Conservation (phyloP, 495 filamentous ascomycete species). For the Aspergillus homomorphus region DNA sequence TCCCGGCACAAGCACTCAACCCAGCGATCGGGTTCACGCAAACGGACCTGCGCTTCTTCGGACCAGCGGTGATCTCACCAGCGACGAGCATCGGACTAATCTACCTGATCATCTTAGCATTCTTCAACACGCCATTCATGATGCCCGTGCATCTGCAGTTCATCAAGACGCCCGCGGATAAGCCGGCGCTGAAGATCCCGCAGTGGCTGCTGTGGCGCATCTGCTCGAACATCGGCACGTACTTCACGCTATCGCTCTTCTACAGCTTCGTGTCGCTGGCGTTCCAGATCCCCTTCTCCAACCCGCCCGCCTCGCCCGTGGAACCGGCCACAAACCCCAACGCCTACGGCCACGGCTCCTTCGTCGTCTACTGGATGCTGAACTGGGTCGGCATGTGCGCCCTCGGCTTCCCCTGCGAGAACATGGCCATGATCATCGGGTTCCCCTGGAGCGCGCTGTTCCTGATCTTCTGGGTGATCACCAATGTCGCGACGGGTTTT, state of each 20-base stretch:
- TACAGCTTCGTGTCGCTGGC: constrained; percentile 66
- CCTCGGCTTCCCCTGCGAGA: constrained; percentile 67
- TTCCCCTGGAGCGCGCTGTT: constrained; percentile 66
- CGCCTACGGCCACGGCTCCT: constrained; percentile 58
- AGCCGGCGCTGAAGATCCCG: constrained; percentile 57
- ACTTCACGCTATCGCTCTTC: constrained; percentile 64
- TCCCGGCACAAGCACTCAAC: constrained; percentile 55
- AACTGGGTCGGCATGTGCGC: constrained; percentile 70
- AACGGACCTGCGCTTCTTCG: constrained; percentile 62
- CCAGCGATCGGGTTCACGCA: constrained; percentile 61
- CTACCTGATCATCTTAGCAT: constrained; percentile 70
- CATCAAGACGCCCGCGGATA: constrained; percentile 41
- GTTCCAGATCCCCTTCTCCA: constrained; percentile 62
- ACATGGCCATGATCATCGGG: constrained; percentile 67
- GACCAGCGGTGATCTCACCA: constrained; percentile 52
- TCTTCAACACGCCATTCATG: constrained; percentile 70
- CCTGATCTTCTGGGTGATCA: constrained; percentile 76
- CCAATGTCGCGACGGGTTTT: constrained; percentile 64
- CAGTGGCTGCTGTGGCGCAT: constrained; percentile 64
- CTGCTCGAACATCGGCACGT: constrained; percentile 56
- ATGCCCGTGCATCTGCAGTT: constrained; percentile 63
- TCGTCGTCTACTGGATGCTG: constrained; percentile 72
- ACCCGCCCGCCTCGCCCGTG: constrained; percentile 40
- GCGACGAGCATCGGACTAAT: constrained; percentile 65
- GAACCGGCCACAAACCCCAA: constrained; percentile 47